phyloP scores from a whole-genome alignment of 441 rosid genomes.

The Viola pubescens region DNA sequence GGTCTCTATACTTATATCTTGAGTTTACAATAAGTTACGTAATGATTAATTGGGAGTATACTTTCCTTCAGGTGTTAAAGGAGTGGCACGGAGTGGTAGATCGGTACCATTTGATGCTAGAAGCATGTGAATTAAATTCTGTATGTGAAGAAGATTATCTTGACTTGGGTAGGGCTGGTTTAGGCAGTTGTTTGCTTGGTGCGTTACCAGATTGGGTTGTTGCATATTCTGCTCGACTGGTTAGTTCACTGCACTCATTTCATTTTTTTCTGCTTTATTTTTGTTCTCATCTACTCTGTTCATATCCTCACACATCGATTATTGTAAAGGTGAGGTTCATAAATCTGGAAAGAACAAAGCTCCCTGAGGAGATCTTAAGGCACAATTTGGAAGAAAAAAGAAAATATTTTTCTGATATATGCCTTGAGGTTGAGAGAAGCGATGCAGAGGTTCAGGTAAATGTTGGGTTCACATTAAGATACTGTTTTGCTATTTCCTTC shows the following conservation, averaged over 20 bases:
- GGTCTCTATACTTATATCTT: too few species aligned
- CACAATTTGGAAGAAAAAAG: conserved; percentile 95
- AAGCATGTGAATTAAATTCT: conserved; percentile 76
- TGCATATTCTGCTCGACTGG: conserved; percentile 95
- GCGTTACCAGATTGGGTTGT: conserved; percentile 96
- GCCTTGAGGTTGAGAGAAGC: conserved; percentile 85
- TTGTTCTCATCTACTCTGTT: background rate
- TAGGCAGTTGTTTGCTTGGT: conserved; percentile 97
- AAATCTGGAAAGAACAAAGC: conserved; percentile 91
- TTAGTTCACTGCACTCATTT: conserved; percentile 22
- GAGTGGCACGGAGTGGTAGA: conserved; percentile 92
- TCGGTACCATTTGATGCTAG: conserved; percentile 80
- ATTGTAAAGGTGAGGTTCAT: conserved; percentile 89
- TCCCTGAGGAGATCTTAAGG: conserved; percentile 82
- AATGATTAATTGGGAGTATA: background rate
- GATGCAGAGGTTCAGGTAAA: conserved; percentile 99
- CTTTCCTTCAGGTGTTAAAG: conserved; percentile 58
- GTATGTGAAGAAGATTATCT: conserved; percentile 96
- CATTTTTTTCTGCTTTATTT: background rate
- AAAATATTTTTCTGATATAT: conserved; percentile 66
- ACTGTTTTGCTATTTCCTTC: background rate
- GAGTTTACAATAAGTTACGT: background rate
- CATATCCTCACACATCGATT: conserved; percentile 16
- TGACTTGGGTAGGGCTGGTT: conserved; percentile 95
- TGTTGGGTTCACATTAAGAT: background rate